Base-by-base conservation (phyloP, 2,329 filamentous ascomycete species). In the Nemania sp. region DNA sequence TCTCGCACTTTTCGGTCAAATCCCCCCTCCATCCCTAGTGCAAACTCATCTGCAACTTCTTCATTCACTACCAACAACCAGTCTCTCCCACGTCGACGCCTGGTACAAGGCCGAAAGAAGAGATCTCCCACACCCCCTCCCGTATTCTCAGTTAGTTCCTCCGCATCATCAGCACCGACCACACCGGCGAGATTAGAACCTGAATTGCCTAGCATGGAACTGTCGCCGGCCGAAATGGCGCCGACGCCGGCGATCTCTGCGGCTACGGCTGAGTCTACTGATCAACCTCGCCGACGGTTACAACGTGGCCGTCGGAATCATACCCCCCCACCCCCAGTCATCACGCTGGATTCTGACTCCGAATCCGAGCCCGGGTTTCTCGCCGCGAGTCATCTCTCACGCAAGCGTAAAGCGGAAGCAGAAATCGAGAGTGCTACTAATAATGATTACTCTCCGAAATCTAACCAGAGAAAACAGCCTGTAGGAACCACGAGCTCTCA, bases 61-160 rank as follows among this genome's bases (percentile, higher is more conserved):
- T 55, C 47, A 24, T 51, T 61, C 20, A 53, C 50, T 20, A 52
- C 61, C 22, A 26, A 41, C 51, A 49, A 49, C 17, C 48, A 58
- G 28, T 52, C 52, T 6, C 56, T 57, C 37, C 61, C 61, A 30
- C 66, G 65, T 20, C 60, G 64, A 37, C 66, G 67, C 17, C 62
- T 70, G 23, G 56, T 69, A 3, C 68, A 69, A 59, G 66, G 65
- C 30, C 64, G 64, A 28, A 61, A 57, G 26, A 61, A 63, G 1
- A 58, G 49, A 47, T 68, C 67, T 22, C 61, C 65, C 14, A 63
- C 65, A 1, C 61, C 67, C 9, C 58, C 66, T 15, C 57, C 62
- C 36, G 56, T 69, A 20, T 70, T 70, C 52, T 70, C 68, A 42
- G 56, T 67, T 26, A 63, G 67, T 3, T 66, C 68, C n/a, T 68